Evolutionary conservation across 2,329 filamentous ascomycete species (phyloP).

Genomic region (Diaporthe aspalathi): DNA sequence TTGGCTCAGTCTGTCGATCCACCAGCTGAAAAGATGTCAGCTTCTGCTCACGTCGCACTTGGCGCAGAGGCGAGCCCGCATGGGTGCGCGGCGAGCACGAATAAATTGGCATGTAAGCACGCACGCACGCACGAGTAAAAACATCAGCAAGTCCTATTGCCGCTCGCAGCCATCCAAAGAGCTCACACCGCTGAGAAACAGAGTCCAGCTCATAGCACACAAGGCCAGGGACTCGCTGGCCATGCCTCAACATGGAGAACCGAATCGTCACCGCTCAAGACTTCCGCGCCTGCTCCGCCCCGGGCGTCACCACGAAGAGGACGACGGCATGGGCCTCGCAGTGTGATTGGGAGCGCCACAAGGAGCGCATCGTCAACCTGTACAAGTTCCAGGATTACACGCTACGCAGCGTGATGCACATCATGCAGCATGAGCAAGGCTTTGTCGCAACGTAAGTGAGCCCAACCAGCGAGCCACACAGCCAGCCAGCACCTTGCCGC

Average conservation of each 20-base stretch:
- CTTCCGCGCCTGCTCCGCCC: not conserved
- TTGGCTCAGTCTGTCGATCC: slow-evolving; percentile 10
- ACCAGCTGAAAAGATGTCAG: slow-evolving; percentile 22
- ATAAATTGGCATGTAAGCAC: slow-evolving; percentile 20
- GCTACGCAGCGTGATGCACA: slow-evolving; percentile 42
- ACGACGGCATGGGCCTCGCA: slow-evolving; percentile 24
- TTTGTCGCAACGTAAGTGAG: slow-evolving; percentile 42
- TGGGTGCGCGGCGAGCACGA: not conserved
- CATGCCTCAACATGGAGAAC: slow-evolving; percentile 19
- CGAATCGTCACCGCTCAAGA: slow-evolving; percentile 10
- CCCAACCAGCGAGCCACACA: not conserved
- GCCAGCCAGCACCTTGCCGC: not conserved
- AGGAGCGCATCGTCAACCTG: slow-evolving; percentile 40
- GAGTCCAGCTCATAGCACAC: not conserved
- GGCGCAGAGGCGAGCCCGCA: slow-evolving; percentile 14
- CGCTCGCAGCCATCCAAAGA: not conserved
- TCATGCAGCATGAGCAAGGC: slow-evolving; percentile 40
- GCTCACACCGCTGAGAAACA: not conserved
- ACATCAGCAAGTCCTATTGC: slow-evolving; percentile 13
- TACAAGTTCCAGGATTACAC: slow-evolving; percentile 41
- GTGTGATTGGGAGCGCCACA: slow-evolving; percentile 40
- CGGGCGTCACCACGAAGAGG: not conserved
- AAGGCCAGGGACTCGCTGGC: not conserved
- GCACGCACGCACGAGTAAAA: not conserved
- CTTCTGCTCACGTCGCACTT: slow-evolving; percentile 10